phyloP scores from a whole-genome alignment of 2,329 filamentous ascomycete genomes.

The Ophiostoma sp. region DNA sequence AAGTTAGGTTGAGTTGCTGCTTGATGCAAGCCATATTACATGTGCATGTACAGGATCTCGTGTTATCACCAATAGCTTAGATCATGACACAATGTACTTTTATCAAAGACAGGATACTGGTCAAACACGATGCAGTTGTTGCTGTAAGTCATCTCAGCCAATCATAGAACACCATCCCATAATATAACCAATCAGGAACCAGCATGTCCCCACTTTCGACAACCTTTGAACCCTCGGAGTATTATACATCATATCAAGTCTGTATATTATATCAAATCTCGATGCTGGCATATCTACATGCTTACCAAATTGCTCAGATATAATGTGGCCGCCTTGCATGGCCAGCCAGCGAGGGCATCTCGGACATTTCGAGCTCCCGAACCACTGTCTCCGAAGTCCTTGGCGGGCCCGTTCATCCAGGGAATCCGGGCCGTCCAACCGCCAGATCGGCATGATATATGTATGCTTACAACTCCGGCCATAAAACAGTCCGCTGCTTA shows the following conservation, averaged over 20 bases:
- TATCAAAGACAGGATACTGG: not conserved
- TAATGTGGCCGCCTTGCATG: not conserved
- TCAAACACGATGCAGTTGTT: not conserved
- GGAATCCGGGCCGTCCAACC: conserved; percentile 2
- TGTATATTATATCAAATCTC: not conserved
- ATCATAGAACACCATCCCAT: not conserved
- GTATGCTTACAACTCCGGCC: too few species aligned
- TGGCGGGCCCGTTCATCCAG: not conserved
- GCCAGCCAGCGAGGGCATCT: not conserved
- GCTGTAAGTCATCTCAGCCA: not conserved
- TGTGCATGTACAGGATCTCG: not conserved
- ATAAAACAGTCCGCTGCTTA: too few species aligned
- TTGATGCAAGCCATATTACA: not conserved
- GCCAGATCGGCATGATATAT: not conserved
- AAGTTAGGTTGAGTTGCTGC: too few species aligned
- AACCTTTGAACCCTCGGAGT: not conserved
- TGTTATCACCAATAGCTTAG: not conserved
- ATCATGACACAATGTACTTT: too few species aligned
- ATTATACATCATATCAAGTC: not conserved
- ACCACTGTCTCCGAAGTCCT: not conserved
- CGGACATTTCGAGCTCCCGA: not conserved
- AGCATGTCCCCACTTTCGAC: not conserved
- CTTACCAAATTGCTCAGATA: not conserved
- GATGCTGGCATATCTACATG: too few species aligned
- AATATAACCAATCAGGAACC: not conserved